Percentiles rank a stretch among this genome's conserved stretches.
These are phyloP conservation scores for Pezicula rhizophila DNA, from an alignment of 2,329 filamentous ascomycete genomes.

Conservation along the genomic window DNA sequence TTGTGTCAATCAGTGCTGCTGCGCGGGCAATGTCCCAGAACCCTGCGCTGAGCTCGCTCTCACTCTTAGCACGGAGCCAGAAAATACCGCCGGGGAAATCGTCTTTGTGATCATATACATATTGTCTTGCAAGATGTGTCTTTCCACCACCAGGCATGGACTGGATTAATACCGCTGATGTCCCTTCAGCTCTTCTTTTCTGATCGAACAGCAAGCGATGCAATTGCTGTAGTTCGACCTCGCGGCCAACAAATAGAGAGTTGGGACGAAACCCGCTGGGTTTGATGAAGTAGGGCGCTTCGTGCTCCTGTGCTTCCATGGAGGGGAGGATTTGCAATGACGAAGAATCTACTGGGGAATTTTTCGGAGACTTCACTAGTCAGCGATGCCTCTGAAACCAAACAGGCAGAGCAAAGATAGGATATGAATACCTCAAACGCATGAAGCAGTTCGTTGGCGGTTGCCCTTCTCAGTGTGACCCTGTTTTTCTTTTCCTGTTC, in stretches of 20 bases:
- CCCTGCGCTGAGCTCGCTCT: constrained; percentile 51
- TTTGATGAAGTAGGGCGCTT: constrained; percentile 32
- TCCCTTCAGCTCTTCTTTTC: constrained; percentile 48
- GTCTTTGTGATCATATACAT: constrained; percentile 53
- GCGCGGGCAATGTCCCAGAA: constrained; percentile 62
- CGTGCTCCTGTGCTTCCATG: constrained; percentile 5
- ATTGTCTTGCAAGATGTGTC: constrained; percentile 62
- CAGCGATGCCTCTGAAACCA: constrained; percentile 22
- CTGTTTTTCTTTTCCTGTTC: too few relatives aligned
- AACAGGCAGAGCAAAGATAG: too few relatives aligned
- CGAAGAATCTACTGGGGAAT: too few relatives aligned
- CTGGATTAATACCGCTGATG: constrained; percentile 57
- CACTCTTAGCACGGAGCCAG: constrained; percentile 60
- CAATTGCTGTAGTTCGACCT: constrained; percentile 50
- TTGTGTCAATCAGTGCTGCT: too few relatives aligned
- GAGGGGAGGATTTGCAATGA: constrained; percentile 5
- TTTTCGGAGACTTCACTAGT: too few relatives aligned
- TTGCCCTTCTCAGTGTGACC: too few relatives aligned
- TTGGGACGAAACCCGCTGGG: constrained; percentile 58
- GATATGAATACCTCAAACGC: too few relatives aligned
- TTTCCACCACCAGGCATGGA: constrained; percentile 63
- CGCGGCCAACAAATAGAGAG: constrained; percentile 54
- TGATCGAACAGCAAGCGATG: constrained; percentile 54
- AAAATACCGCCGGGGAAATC: constrained; percentile 62
- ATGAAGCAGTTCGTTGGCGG: too few relatives aligned